Evolutionary conservation across 441 rosid species (phyloP), one percentile per base, ranked within the genome.

Genomic region (Iberis amara): DNA sequence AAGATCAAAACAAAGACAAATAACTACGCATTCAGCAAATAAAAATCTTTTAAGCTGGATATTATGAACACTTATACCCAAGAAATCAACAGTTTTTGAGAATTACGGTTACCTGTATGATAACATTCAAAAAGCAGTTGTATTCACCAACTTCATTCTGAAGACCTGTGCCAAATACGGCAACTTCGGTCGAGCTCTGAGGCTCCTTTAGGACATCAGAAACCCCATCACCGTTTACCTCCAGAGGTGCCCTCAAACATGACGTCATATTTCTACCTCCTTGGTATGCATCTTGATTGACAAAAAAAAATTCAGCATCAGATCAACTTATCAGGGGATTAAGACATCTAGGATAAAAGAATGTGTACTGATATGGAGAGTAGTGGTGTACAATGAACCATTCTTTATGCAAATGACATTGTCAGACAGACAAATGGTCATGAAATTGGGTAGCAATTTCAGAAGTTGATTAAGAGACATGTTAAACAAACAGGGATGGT

Each of bases 131-230:
- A 79, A 91, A 91, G 77, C 98, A 91, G 65, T 91, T 91, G 68
- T 88, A 91, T 76, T 91, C 96, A 18, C 98, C 98, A 67, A 82
- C 74, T 72, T 91, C 91, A 68, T 91, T 91, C 76, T 81, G 83
- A 66, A 91, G 78, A 39, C 98, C 98, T 40, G 86, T 73, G 38
- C 98, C 96, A 63, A 76, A 52, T 40, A 74, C 52, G 63, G 75
- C 80, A 65, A 47, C 55, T 51, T 69, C 76, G 7, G 62, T 66
- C 41, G 40, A 64, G 61, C 59, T 54, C 57, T 50, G 76, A 52
- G 39, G 31, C 39, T 42, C 66, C 39, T 65, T 27, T 54, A 59
- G 57, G 33, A 62, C 80, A 72, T 61, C 65, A 57, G 48, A 71
- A 64, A 57, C 54, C 50, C 50, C 76, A 24, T 26, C 48, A 37